Evolutionary conservation across 1,284 basidiomycete species (phyloP).

Genomic region (Cryptococcus jaspeensis): DNA sequence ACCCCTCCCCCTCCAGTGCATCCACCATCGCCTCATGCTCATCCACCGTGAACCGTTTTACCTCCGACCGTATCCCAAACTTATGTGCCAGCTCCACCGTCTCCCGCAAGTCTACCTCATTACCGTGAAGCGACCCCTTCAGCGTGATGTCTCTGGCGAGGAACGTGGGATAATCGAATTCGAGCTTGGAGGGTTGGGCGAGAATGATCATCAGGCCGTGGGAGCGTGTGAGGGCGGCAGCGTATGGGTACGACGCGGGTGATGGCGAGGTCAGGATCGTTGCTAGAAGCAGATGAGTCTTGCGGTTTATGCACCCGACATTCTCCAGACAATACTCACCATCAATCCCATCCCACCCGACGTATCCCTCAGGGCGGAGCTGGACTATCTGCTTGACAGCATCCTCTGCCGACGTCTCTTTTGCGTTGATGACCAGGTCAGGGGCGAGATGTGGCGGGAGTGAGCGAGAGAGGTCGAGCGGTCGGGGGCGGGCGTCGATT

Average conservation of each 20-base stretch:
- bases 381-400: constrained; percentile 17
- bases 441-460: constrained; percentile 12
- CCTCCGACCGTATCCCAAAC: constrained; percentile 17
- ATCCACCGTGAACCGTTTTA: constrained; percentile 15
- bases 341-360: constrained; percentile 26
- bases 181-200: constrained; percentile 19
- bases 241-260: constrained; percentile 13
- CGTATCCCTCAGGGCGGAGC: constrained; percentile 17
- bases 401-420: constrained; percentile 13
- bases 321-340: constrained; percentile 16
- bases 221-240: constrained; percentile 11
- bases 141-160: constrained; percentile 27
- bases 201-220: constrained; percentile 25
- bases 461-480: constrained; percentile 13
- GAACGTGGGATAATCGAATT: constrained; percentile 21
- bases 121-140: constrained; percentile 26
- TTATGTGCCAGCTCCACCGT: constrained; percentile 19
- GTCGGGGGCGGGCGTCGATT: constrained; percentile 22
- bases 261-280: constrained; percentile 21
- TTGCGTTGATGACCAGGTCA: constrained; percentile 20
- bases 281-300: constrained; percentile 3
- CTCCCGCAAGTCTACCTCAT: constrained; percentile 23
- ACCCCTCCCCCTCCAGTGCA: constrained; percentile 10
- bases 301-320: background rate
- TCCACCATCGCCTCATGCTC: constrained; percentile 22